Conservation (phyloP, 148 eudicot genomes). For the Vaccinium darrowii region DNA sequence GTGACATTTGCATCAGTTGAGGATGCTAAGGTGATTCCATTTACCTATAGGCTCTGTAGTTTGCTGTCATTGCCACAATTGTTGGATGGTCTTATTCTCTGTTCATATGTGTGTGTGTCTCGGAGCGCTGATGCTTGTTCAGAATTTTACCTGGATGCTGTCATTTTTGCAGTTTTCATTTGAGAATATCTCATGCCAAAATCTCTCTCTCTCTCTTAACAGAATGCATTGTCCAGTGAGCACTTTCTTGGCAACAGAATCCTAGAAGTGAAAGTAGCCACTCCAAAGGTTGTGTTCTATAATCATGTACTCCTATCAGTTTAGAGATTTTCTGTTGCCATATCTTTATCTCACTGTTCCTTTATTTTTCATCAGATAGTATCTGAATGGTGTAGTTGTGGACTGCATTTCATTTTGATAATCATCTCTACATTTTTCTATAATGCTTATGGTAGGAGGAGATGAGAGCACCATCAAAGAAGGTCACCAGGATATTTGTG, state of each 20-base stretch:
- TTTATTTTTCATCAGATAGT: neutral
- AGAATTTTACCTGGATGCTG: neutral
- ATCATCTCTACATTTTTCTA: neutral
- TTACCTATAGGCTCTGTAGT: neutral
- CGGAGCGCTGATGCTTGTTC: neutral
- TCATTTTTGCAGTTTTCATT: neutral
- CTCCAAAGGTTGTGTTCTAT: constrained; percentile 54
- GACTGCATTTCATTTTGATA: neutral
- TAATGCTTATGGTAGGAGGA: constrained; percentile 34
- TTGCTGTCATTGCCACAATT: neutral
- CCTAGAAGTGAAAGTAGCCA: constrained; percentile 89
- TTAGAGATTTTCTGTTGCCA: neutral
- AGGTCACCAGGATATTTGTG: constrained; percentile 94
- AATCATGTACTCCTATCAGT: neutral
- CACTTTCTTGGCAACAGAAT: constrained; percentile 75
- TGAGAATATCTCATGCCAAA: neutral
- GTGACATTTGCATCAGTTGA: constrained; percentile 74
- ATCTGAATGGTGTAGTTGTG: neutral
- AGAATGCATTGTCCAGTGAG: constrained; percentile 74
- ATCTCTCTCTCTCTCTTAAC: constrained; percentile 12
- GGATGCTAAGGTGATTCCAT: constrained; percentile 71
- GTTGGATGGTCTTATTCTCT: neutral
- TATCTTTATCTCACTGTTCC: neutral
- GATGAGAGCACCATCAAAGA: constrained; percentile 81
- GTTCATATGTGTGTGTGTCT: neutral